These are phyloP conservation scores for Globisporangium cylindrosporum DNA, from an alignment of 352 stramenopile species.

Conservation along the genomic window DNA sequence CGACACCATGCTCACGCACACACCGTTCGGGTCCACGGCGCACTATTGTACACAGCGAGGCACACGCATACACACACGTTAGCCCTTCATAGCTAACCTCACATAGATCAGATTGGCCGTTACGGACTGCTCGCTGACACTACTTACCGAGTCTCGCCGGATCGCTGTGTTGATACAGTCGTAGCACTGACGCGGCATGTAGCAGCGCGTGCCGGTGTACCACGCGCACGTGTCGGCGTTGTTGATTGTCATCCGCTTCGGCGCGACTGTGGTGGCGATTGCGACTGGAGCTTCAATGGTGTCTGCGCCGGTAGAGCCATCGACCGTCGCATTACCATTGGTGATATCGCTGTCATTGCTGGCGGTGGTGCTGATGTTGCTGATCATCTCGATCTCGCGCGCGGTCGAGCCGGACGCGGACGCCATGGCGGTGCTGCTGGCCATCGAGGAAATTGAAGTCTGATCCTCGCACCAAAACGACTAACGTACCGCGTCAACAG, in stretches of 20 bases:
- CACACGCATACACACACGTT: background rate
- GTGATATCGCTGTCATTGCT: too few relatives aligned
- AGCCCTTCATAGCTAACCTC: too few relatives aligned
- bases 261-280: constrained; percentile 9
- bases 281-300: background rate
- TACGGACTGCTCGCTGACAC: background rate
- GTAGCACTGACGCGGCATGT: constrained; percentile 19
- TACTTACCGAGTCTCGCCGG: constrained; percentile 2
- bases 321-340: background rate
- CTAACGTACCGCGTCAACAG: background rate
- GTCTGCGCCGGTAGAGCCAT: background rate
- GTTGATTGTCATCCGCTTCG: constrained; percentile 11
- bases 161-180: constrained; percentile 20
- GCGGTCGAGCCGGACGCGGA: background rate
- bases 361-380: background rate
- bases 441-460: background rate
- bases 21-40: constrained; percentile 12
- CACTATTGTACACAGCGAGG: constrained; percentile 3
- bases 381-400: background rate
- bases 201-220: constrained; percentile 15
- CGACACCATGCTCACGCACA: constrained; percentile 13
- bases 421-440: background rate
- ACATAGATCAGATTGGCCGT: too few relatives aligned
- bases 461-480: background rate
- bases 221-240: constrained; percentile 14